Conservation (phyloP, 495 filamentous ascomycete species). For the Penicillium macrosclerotiorum region DNA sequence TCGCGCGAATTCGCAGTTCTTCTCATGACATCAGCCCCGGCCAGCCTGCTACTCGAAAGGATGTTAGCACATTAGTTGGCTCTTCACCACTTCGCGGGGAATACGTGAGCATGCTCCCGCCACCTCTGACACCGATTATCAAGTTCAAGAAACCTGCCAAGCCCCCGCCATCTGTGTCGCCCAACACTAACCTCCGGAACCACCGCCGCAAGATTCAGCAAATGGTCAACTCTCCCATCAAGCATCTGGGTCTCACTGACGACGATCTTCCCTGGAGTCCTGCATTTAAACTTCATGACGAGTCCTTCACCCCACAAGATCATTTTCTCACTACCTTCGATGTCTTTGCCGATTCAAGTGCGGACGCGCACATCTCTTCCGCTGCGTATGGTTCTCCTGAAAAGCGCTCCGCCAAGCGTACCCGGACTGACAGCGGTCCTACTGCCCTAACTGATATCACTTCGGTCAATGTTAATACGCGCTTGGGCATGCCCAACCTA, state of each 20-base stretch:
- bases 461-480: constrained; percentile 47
- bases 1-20: constrained; percentile 86
- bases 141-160: constrained; percentile 80
- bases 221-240: constrained; percentile 84
- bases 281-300: constrained; percentile 64
- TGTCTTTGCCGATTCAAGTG: constrained; percentile 65
- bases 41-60: constrained; percentile 52
- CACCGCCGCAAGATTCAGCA: constrained; percentile 84
- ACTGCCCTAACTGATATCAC: constrained; percentile 66
- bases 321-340: constrained; percentile 60
- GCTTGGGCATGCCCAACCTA: constrained; percentile 37
- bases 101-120: constrained; percentile 62
- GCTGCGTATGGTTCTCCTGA: constrained; percentile 68
- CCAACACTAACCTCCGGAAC: constrained; percentile 89
- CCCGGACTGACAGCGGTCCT: constrained; percentile 51
- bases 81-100: constrained; percentile 59
- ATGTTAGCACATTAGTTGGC: constrained; percentile 43
- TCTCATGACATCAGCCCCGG: constrained; percentile 85
- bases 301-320: constrained; percentile 47
- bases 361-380: constrained; percentile 42
- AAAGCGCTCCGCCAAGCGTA: constrained; percentile 68
- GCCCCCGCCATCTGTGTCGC: constrained; percentile 84
- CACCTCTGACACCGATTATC: constrained; percentile 81
- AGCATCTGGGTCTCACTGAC: constrained; percentile 63
- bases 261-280: constrained; percentile 73